Base-by-base conservation (phyloP, 2,329 filamentous ascomycete genomes). In the Chaetomiaceae sp. region DNA sequence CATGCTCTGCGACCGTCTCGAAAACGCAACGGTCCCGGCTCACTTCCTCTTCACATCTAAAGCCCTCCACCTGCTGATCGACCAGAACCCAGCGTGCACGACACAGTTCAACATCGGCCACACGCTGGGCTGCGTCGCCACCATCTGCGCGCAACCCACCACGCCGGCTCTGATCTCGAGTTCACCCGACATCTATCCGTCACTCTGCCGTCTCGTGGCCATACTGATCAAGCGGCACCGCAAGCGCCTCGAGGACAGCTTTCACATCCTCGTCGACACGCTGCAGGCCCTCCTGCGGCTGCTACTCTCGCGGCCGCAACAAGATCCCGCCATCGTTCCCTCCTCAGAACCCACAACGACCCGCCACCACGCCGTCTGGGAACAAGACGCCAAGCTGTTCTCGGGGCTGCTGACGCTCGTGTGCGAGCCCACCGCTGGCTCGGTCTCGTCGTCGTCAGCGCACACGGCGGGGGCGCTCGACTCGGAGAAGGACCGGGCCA, bases 401-500 rank as follows among this genome's bases (percentile, higher is more conserved):
- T 66, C 74, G 2, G 73, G 78, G 1, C 72, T 82, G 14, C 58
- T 82, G 14, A 81, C 77, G 2, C 65, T 81, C 17, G 68, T 81
- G 24, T 59, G 57, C 39, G 56, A 58, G 27, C 58, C 58, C 6
- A 58, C 51, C 4, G 54, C 49, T 5, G 55, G 55, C 1, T 57
- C 57, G 0, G 56, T 61, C 3, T 49, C 58, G 10, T 53, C 56
- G 45, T 57, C 79, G 9, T 5, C 22, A 5, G 22, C 9, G 22
- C 22, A 24, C 76, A 2, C 76, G 3, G 32, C 70, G 71, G 6
- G 61, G 64, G 2, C 67, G 14, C 69, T 84, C 20, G 76, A 79
- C 57, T 81, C 79, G 19, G 78, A 78, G 1, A 78, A 73, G 2
- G 78, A 80, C 53, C 73, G 71, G 24, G 79, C 79, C 17, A 82